Conservation (phyloP, 106 monocot species). For the Xerophyta viscosa region DNA sequence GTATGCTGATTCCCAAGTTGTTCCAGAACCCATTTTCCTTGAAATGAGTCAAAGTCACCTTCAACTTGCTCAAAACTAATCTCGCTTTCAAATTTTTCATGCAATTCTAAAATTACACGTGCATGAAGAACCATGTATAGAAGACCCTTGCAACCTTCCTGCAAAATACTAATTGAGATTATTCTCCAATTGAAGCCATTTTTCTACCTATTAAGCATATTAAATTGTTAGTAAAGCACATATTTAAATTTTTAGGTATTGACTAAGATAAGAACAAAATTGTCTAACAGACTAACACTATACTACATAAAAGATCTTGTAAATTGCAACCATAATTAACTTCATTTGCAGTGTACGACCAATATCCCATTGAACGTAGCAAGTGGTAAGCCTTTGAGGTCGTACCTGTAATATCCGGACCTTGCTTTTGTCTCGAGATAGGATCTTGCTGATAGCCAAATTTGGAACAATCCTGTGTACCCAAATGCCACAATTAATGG, state of each 20-base stretch:
- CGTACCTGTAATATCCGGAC: slow-evolving; percentile 95
- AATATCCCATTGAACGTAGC: no score
- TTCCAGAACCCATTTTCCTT: slow-evolving; percentile 84
- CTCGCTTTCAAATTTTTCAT: slow-evolving; percentile 62
- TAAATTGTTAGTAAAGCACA: no score
- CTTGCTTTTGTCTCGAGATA: slow-evolving; percentile 81
- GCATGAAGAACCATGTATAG: slow-evolving; percentile 95
- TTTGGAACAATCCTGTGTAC: slow-evolving; percentile 86
- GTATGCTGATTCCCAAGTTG: slow-evolving; percentile 89
- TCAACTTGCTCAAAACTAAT: slow-evolving; percentile 91
- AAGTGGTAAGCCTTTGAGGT: not conserved
- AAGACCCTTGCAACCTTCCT: slow-evolving; percentile 98
- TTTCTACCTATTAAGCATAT: no score
- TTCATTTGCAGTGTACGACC: no score
- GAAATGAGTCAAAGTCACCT: slow-evolving; percentile 89
- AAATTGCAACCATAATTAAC: no score
- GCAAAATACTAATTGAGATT: slow-evolving; percentile 2
- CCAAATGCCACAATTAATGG: no score
- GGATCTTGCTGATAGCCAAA: slow-evolving; percentile 80
- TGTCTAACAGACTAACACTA: no score
- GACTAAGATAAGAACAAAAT: no score
- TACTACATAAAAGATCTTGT: no score
- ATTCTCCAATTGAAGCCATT: no score
- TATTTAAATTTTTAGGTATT: no score
- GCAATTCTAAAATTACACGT: slow-evolving; percentile 81